phyloP scores from a whole-genome alignment of 2,329 filamentous ascomycete genomes.

The Alternaria triticina region DNA sequence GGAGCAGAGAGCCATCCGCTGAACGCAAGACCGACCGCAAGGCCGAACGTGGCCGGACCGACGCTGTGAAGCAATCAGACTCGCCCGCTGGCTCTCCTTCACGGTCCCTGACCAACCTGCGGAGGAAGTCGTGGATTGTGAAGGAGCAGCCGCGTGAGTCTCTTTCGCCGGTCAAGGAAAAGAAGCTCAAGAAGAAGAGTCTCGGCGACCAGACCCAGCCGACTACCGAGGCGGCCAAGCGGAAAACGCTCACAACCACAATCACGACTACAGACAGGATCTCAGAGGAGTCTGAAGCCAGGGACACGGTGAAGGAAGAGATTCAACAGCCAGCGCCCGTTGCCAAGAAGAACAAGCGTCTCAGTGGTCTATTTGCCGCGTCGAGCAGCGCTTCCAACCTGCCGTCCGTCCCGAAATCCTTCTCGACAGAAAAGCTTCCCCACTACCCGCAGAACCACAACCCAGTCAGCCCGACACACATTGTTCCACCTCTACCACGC shows the following conservation, averaged over 20 bases:
- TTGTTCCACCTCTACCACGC: slow-evolving; percentile 52
- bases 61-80: slow-evolving; percentile 33
- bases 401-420: slow-evolving; percentile 55
- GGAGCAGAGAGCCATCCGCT: slow-evolving; percentile 40
- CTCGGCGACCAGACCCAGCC: slow-evolving; percentile 23
- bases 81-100: slow-evolving; percentile 35
- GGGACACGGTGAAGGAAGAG: slow-evolving; percentile 30
- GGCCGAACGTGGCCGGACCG: slow-evolving; percentile 32
- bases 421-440: slow-evolving; percentile 56
- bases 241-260: slow-evolving; percentile 29
- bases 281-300: slow-evolving; percentile 37
- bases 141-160: slow-evolving; percentile 22
- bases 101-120: slow-evolving; percentile 42
- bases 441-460: slow-evolving; percentile 43
- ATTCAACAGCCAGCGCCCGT: slow-evolving; percentile 28
- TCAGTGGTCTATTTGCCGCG: slow-evolving; percentile 42
- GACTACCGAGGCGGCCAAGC: slow-evolving; percentile 29
- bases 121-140: slow-evolving; percentile 47
- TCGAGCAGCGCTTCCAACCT: slow-evolving; percentile 42
- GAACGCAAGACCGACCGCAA: slow-evolving; percentile 39
- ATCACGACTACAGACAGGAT: slow-evolving; percentile 33
- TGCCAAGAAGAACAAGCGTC: slow-evolving; percentile 45
- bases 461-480: slow-evolving; percentile 40
- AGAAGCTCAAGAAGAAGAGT: slow-evolving; percentile 24
- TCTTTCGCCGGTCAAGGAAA: slow-evolving; percentile 22